Evolutionary conservation across 345 rosid species (phyloP).

Genomic region (Kernera saxatilis): DNA sequence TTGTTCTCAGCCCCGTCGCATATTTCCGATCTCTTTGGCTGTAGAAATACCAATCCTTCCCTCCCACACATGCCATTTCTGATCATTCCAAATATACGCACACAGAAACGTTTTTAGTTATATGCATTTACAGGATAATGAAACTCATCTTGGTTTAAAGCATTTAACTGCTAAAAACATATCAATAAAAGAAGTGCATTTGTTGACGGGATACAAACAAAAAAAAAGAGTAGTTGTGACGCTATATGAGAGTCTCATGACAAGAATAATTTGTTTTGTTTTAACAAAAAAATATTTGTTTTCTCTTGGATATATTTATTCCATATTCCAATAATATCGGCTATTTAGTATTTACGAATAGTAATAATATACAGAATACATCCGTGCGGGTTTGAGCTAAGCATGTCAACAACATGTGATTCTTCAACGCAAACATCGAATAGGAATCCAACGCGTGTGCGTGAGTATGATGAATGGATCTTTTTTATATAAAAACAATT

Average conservation of each 20-base stretch:
- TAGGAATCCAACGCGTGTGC: background rate
- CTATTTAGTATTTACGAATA: background rate
- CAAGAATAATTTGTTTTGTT: too few species aligned
- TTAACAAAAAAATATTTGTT: too few species aligned
- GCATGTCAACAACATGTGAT: conserved; percentile 10
- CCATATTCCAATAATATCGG: background rate
- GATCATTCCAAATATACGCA: background rate
- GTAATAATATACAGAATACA: background rate
- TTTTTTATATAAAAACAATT: background rate
- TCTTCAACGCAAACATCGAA: background rate
- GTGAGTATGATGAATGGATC: background rate
- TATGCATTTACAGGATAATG: background rate
- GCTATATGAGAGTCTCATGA: too few species aligned
- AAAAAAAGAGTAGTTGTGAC: too few species aligned
- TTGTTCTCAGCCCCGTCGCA: conserved; percentile 85
- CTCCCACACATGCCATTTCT: conserved; percentile 81
- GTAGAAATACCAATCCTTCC: conserved; percentile 88
- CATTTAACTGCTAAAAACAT: too few species aligned
- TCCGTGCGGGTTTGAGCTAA: conserved; percentile 1
- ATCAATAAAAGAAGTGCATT: too few species aligned
- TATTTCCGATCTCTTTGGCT: conserved; percentile 80
- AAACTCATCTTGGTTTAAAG: too few species aligned
- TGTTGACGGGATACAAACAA: too few species aligned
- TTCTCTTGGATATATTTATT: background rate
- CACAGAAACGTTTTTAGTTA: background rate